Percentiles rank a stretch among this genome's conserved stretches.
Conservation (phyloP, 441 rosid species). For the Adansonia madagascariensis region DNA sequence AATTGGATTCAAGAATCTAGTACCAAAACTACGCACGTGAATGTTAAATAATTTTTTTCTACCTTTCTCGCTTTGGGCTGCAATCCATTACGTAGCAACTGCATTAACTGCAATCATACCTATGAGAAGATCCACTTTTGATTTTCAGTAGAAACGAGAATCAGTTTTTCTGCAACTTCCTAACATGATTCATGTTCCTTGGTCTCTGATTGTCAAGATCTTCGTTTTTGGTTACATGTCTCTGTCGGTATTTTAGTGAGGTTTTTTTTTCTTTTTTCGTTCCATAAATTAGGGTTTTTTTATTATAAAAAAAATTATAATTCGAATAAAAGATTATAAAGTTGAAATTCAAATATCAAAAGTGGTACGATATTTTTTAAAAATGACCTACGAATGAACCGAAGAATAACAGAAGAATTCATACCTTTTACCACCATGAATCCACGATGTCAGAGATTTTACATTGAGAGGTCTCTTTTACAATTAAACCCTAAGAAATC, state of each 20-base stretch:
- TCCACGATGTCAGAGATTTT: too few species aligned
- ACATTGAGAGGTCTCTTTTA: neutral
- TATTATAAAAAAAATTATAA: too few species aligned
- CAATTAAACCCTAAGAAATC: neutral
- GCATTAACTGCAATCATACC: neutral
- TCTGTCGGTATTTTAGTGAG: neutral
- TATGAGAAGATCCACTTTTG: neutral
- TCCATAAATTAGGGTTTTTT: too few species aligned
- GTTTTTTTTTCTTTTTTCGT: too few species aligned
- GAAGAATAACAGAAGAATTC: too few species aligned
- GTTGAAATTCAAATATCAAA: too few species aligned
- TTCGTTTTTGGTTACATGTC: constrained; percentile 19
- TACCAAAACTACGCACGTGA: neutral
- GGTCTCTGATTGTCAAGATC: neutral
- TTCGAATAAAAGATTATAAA: too few species aligned
- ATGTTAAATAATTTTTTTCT: neutral
- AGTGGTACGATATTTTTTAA: too few species aligned
- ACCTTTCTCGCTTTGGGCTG: neutral
- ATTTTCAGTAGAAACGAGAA: neutral
- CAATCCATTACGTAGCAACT: neutral
- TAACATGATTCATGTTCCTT: neutral
- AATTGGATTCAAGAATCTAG: neutral
- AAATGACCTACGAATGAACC: too few species aligned
- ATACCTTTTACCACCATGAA: too few species aligned
- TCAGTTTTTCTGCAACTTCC: neutral